Conservation (phyloP, 495 filamentous ascomycete genomes). For the Sordaria brevicollis region DNA sequence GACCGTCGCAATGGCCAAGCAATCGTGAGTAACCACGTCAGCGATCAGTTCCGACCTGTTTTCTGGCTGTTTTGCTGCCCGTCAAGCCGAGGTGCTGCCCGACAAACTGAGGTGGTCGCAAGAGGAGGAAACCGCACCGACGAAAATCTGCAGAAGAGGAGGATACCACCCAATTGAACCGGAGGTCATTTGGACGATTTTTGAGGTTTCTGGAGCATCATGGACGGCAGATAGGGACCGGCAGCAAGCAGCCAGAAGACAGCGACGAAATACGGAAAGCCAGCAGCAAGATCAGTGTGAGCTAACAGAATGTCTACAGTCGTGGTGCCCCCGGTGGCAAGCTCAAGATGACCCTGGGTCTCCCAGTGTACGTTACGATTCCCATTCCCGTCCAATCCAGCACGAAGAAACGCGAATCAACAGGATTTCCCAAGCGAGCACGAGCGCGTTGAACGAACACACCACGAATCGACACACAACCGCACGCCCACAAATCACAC, state of each 20-base stretch:
- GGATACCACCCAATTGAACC: background rate
- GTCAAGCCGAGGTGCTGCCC: background rate
- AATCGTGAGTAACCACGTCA: conserved; percentile 30
- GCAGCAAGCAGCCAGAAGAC: background rate
- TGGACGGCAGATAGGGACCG: background rate
- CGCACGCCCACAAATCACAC: background rate
- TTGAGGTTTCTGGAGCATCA: background rate
- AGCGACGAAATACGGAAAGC: background rate
- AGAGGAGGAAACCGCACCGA: conserved; percentile 2
- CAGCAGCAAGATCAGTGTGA: background rate
- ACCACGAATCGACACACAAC: background rate
- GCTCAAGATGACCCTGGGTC: conserved; percentile 99
- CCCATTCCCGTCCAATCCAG: background rate
- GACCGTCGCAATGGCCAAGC: conserved; percentile 39
- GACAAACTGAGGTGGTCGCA: background rate
- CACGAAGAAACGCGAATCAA: conserved; percentile 10
- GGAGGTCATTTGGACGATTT: background rate
- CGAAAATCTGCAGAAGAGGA: background rate
- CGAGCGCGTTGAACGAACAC: background rate
- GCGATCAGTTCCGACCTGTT: background rate
- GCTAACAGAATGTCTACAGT: conserved; percentile 32
- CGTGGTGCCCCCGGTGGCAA: conserved; percentile 97
- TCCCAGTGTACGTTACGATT: conserved; percentile 77
- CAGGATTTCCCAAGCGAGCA: background rate
- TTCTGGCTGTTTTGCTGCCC: background rate